A percentile compares a stretch with the other conserved stretches of the same genome.
These are phyloP conservation scores for Barnettozyma vustinii DNA, from an alignment of 805 yeast species.

Conservation along the genomic window DNA sequence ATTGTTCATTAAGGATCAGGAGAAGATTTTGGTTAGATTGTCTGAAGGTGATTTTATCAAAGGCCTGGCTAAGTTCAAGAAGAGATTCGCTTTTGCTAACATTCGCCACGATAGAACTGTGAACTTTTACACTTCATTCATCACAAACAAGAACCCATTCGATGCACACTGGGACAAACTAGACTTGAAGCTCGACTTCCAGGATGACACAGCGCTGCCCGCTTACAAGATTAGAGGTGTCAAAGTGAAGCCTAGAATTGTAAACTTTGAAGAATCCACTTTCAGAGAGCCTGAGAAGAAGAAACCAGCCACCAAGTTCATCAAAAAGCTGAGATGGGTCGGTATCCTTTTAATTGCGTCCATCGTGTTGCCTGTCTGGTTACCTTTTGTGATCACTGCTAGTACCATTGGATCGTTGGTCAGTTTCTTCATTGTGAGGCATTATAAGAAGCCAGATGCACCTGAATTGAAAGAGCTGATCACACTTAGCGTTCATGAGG, in stretches of 20 bases:
- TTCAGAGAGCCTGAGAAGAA: conserved; percentile 7
- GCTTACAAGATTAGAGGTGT: conserved; percentile 32
- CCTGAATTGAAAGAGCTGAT: conserved; percentile 12
- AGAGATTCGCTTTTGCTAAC: conserved; percentile 63
- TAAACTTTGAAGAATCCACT: conserved; percentile 40
- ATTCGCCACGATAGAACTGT: conserved; percentile 81
- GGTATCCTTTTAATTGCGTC: conserved; percentile 21
- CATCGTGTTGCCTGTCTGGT: conserved; percentile 41
- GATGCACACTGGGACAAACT: conserved; percentile 43
- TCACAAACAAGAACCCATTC: conserved; percentile 71
- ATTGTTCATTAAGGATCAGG: conserved; percentile 49
- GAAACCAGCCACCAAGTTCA: conserved; percentile 10
- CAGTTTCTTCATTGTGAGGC: conserved; percentile 35
- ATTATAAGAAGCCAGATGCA: conserved; percentile 17
- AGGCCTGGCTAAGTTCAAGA: conserved; percentile 54
- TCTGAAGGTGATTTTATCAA: conserved; percentile 38
- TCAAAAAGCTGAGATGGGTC: conserved; percentile 20
- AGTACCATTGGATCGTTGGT: conserved; percentile 31
- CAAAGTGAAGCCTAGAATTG: conserved; percentile 41
- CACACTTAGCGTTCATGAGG: background rate
- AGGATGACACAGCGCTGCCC: conserved; percentile 29
- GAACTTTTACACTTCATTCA: conserved; percentile 77
- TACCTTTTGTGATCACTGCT: conserved; percentile 38
- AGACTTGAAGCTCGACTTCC: conserved; percentile 33
- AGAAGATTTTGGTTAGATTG: conserved; percentile 39